Base-by-base conservation (phyloP, 2,329 filamentous ascomycete genomes). In the Elsinoe australis region DNA sequence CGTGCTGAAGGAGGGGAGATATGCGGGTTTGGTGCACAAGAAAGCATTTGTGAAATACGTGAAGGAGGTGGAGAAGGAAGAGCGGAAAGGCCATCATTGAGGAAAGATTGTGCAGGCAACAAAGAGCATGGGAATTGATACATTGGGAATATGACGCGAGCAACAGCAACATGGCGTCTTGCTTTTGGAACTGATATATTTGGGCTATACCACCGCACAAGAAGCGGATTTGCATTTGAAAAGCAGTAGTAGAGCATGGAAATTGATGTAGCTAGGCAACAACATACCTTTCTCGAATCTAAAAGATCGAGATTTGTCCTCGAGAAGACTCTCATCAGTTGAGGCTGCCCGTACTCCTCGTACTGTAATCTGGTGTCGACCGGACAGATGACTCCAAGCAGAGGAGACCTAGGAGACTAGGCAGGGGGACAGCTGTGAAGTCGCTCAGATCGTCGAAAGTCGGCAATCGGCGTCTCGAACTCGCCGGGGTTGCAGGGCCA, bases 41-140 rank as follows among this genome's bases (percentile, higher is more conserved):
- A 98, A 98, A 71, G 83, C 81, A 3, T 96, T 98, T 70, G 90
- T 95, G 51, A 89, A 87, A 65, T 95, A 94, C 62, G 83, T 94
- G 66, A 87, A 89, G 56, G 84, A 94, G 60, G 69, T 89, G 36
- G 85, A 92, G 61, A 74, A 83, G 56, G 62, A 55, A 39, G 55
- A 61, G 42, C 32, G 50, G 21, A 54, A 52, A n/a, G 50, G 50
- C 10, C 45, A 49, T n/a, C 35, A 50, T 35, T 14, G 5, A 6
- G 8, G 9, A 12, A 8, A 24, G 19, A 26, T 38, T 31, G 22
- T 24, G 34, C 15, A 38, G 32, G 46, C 34, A 35, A 15, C 21
- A 19, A 9, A 5, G 24, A 10, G 24, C 18, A 28, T 32, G 15
- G 4, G 26, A 31, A 12, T 19, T 31, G 39, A 41, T 41, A 41